Percentiles rank a stretch among this genome's conserved stretches.
Conservation (phyloP, 2,329 filamentous ascomycete species). For the Claviceps digitariae region DNA sequence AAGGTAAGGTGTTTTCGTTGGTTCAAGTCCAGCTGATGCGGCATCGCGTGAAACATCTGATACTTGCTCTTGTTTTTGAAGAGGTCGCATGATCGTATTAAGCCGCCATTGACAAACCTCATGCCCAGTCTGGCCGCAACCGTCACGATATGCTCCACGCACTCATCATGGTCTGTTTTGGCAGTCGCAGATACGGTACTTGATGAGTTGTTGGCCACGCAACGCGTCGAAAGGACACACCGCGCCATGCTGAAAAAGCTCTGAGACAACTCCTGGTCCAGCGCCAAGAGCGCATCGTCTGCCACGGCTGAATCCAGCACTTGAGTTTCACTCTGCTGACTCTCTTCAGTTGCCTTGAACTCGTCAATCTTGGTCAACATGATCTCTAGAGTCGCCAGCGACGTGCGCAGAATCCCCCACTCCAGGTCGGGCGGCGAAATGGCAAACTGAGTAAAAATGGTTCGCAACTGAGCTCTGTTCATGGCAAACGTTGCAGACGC, state of each 20-base stretch:
- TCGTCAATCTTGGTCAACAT: constrained; percentile 33
- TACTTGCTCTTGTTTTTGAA: constrained; percentile 36
- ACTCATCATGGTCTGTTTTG: constrained; percentile 16
- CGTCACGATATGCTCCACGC: constrained; percentile 29
- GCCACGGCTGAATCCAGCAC: constrained; percentile 25
- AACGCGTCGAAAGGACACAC: constrained; percentile 18
- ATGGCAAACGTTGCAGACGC: constrained; percentile 34
- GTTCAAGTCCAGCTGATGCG: constrained; percentile 24
- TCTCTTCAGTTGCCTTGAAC: constrained; percentile 24
- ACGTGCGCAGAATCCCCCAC: constrained; percentile 32
- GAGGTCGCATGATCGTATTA: constrained; percentile 29
- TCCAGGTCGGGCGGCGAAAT: constrained; percentile 28
- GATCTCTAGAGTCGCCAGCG: constrained; percentile 32
- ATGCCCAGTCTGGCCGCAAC: constrained; percentile 33
- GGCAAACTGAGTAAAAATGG: constrained; percentile 36
- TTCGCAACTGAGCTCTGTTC: constrained; percentile 36
- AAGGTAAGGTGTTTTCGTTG: constrained; percentile 34
- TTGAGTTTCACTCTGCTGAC: constrained; percentile 24
- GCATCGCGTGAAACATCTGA: constrained; percentile 31
- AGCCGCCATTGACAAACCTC: constrained; percentile 29
- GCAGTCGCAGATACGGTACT: too few relatives aligned
- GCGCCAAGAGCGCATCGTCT: constrained; percentile 32
- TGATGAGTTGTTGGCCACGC: constrained; percentile 3
- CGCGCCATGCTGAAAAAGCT: constrained; percentile 35
- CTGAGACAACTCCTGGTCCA: constrained; percentile 35